phyloP scores from a whole-genome alignment of 2,329 filamentous ascomycete genomes.

The Acephala macrosclerotiorum region DNA sequence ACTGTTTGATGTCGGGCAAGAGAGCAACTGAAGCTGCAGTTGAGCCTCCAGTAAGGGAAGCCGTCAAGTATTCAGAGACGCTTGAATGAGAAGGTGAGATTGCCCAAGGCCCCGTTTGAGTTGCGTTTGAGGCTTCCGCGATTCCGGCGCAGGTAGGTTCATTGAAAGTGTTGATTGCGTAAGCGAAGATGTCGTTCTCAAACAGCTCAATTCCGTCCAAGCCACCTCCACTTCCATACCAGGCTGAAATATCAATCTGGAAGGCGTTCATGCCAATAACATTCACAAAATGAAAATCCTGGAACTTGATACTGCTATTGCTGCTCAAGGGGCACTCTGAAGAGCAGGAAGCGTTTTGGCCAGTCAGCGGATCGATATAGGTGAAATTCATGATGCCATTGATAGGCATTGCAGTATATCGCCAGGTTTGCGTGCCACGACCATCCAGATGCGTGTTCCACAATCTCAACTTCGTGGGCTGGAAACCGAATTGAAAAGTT shows the following conservation, averaged over 20 bases:
- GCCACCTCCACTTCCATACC: slow-evolving; percentile 86
- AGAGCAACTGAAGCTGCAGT: slow-evolving; percentile 75
- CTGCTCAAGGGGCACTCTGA: slow-evolving; percentile 84
- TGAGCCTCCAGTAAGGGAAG: slow-evolving; percentile 64
- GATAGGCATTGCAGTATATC: slow-evolving; percentile 84
- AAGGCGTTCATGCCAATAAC: slow-evolving; percentile 87
- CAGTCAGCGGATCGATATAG: slow-evolving; percentile 78
- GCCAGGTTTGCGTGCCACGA: slow-evolving; percentile 86
- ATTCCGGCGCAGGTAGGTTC: slow-evolving; percentile 80
- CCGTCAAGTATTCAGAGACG: slow-evolving; percentile 78
- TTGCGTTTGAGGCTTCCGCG: slow-evolving; percentile 70
- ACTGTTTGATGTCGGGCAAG: slow-evolving; percentile 82
- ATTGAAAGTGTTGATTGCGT: slow-evolving; percentile 87
- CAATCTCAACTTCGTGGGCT: slow-evolving; percentile 84
- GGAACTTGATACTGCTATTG: slow-evolving; percentile 69
- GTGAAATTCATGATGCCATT: slow-evolving; percentile 97
- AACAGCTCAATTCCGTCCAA: slow-evolving; percentile 87
- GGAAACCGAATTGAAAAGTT: slow-evolving; percentile 81
- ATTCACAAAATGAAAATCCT: slow-evolving; percentile 94
- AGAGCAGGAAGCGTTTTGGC: slow-evolving; percentile 76
- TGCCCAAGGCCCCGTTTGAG: slow-evolving; percentile 76
- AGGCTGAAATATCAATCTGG: slow-evolving; percentile 83
- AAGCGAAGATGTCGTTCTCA: slow-evolving; percentile 83
- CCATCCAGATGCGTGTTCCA: slow-evolving; percentile 88
- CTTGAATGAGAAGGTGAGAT: slow-evolving; percentile 72